phyloP scores from a whole-genome alignment of 139 green algal genomes.

The Haematococcus lacustris region DNA sequence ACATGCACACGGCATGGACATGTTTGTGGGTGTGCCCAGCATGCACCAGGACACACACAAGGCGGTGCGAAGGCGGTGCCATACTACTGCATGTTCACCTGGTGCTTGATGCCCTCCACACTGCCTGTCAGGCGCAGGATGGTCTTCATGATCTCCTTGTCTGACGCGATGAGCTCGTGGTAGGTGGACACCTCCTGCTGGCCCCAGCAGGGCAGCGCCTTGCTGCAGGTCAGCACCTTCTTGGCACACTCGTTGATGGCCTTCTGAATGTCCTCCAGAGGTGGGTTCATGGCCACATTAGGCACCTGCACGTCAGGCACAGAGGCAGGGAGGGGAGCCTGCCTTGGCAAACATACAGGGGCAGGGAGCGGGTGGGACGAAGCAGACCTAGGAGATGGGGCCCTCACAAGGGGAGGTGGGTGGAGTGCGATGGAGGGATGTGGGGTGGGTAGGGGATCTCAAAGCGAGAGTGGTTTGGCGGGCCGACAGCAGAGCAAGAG shows the following conservation, averaged over 20 bases:
- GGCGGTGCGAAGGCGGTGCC: not conserved
- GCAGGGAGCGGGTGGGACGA: no score
- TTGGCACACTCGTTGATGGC: slow-evolving; percentile 67
- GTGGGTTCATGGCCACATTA: slow-evolving; percentile 70
- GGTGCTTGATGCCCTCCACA: slow-evolving; percentile 68
- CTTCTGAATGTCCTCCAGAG: slow-evolving; percentile 79
- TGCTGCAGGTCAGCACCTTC: slow-evolving; percentile 38
- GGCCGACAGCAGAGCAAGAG: no score
- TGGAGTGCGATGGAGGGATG: no score
- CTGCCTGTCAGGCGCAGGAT: slow-evolving; percentile 73
- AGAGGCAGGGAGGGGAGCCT: no score
- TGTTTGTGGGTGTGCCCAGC: no score
- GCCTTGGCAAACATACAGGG: no score
- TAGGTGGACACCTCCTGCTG: slow-evolving; percentile 44
- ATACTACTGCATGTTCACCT: slow-evolving; percentile 9
- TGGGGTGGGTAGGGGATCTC: no score
- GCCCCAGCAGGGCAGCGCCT: slow-evolving; percentile 70
- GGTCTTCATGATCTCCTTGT: slow-evolving; percentile 80
- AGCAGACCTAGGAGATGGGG: no score
- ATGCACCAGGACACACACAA: slow-evolving; percentile 39
- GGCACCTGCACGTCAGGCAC: slow-evolving; percentile 43
- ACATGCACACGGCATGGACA: no score
- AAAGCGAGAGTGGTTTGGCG: no score
- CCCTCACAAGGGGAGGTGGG: no score
- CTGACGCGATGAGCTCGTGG: slow-evolving; percentile 69